phyloP scores from a whole-genome alignment of 2,329 filamentous ascomycete genomes.

The Tolypocladium guangdongense region DNA sequence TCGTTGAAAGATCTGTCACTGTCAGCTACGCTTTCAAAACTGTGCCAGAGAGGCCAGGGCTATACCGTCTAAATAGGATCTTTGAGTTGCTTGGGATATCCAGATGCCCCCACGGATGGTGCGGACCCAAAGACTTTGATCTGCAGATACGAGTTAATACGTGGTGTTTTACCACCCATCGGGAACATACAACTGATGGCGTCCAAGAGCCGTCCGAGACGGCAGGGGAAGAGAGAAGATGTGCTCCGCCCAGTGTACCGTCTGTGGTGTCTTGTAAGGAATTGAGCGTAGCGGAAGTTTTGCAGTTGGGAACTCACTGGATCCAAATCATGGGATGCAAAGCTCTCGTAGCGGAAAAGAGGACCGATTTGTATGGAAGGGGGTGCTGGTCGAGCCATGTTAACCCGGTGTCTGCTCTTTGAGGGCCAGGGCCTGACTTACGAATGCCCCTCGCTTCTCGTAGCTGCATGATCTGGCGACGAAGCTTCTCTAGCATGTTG shows the following conservation, averaged over 20 bases:
- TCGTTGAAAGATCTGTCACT: slow-evolving; percentile 39
- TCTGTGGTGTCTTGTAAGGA: slow-evolving; percentile 20
- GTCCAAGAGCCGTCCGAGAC: slow-evolving; percentile 37
- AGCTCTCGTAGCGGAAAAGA: slow-evolving; percentile 19
- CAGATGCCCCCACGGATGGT: slow-evolving; percentile 29
- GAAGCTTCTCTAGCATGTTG: slow-evolving; percentile 39
- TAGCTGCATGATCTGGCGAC: slow-evolving; percentile 37
- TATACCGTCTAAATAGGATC: slow-evolving; percentile 44
- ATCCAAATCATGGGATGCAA: slow-evolving; percentile 9
- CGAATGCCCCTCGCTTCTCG: slow-evolving; percentile 43
- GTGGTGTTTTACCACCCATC: not conserved
- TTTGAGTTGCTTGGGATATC: slow-evolving; percentile 35
- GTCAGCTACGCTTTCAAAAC: slow-evolving; percentile 3
- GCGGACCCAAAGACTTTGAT: slow-evolving; percentile 36
- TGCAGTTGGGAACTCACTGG: slow-evolving; percentile 10
- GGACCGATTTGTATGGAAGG: slow-evolving; percentile 23
- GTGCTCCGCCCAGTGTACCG: slow-evolving; percentile 48
- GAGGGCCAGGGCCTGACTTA: slow-evolving; percentile 16
- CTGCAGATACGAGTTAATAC: slow-evolving; percentile 13
- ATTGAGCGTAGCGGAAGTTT: not conserved
- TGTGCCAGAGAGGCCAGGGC: too few species aligned
- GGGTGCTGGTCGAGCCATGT: slow-evolving; percentile 9
- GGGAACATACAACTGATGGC: slow-evolving; percentile 13
- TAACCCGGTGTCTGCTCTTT: not conserved
- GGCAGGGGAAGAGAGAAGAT: slow-evolving; percentile 46